Evolutionary conservation across 2,329 filamentous ascomycete genomes (phyloP).

Genomic region (Clonostachys chloroleuca): DNA sequence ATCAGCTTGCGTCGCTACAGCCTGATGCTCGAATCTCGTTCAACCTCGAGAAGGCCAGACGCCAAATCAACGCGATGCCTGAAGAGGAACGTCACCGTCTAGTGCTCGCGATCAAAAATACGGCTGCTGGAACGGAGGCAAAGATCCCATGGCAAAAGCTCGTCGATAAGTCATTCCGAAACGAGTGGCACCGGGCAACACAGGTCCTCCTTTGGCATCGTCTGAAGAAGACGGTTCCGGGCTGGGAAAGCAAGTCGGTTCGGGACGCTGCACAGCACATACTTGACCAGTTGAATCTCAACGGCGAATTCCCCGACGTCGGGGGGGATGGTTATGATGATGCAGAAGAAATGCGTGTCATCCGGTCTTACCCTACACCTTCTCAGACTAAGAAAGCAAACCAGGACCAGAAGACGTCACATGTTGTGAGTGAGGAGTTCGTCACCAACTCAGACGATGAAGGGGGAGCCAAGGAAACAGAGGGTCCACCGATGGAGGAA

Average conservation of each 20-base stretch:
- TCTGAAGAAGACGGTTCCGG: conserved; percentile 24
- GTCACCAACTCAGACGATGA: conserved; percentile 19
- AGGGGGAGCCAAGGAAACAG: not conserved
- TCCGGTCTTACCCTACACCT: conserved; percentile 12
- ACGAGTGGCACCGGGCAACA: conserved; percentile 27
- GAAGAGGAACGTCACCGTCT: conserved; percentile 38
- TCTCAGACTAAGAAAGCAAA: conserved; percentile 1
- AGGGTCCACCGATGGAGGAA: not conserved
- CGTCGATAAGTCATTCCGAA: conserved; percentile 30
- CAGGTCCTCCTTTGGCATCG: conserved; percentile 33
- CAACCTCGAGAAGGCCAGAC: conserved; percentile 34
- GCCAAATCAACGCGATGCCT: conserved; percentile 34
- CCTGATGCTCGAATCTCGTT: conserved; percentile 31
- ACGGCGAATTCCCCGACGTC: conserved; percentile 25
- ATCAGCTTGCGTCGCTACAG: conserved; percentile 21
- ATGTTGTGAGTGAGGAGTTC: conserved; percentile 17
- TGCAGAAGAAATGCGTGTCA: conserved; percentile 21
- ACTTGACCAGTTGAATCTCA: conserved; percentile 21
- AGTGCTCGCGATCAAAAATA: conserved; percentile 34
- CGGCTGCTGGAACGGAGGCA: conserved; percentile 29
- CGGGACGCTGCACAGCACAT: conserved; percentile 28
- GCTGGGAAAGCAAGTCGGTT: conserved; percentile 19
- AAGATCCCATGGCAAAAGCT: conserved; percentile 46
- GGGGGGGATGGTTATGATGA: conserved; percentile 20
- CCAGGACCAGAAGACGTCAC: not conserved